Base-by-base conservation (phyloP, 345 rosid genomes). In the Gossypium ekmanianum region DNA sequence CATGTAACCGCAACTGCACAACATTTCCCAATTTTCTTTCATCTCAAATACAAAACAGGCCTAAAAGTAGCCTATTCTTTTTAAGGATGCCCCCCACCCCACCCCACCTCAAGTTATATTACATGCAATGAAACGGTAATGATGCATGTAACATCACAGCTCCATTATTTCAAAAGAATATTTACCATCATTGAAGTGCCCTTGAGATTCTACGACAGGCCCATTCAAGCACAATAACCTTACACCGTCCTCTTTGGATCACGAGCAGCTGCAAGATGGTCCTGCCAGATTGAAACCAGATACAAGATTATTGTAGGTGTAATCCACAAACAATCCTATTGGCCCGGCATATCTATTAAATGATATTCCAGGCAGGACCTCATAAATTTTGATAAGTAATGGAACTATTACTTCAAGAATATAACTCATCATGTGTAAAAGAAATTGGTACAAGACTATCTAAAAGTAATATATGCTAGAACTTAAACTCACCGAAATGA, bases 401-500 rank as follows among this genome's bases (percentile, higher is more conserved):
- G 59, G 14, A 27, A 14, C 43, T 47, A 24, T 68, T 22, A 68
- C 43, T 68, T 68, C 20, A 68, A 68, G 16, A 69, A 69, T 17
- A 17, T 29, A 17, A 34, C 26, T 27, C 16, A 26, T 13, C 10
- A 48, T 26, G 14, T 13, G 41, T 47, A 48, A 43, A 26, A 13
- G 57, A 68, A 26, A 24, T 68, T 14, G 41, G 43, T 24, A 68
- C 1, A 47, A 24, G 17, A 48, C 72, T 47, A 68, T 7, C 20
- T 24, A 10, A 69, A 34, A 69, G 17, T 29, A 69, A 12, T 59
- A 52, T 17, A 52, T 51, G 59, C 73, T 51, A 27, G 5, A 27
- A 50, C 45, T 69, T 69, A 64, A 72, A 87, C 98, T 88, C 86
- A 94, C 98, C 2, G 98, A 90, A 78, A 94, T 92, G 84, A 94